A percentile compares a stretch with the other conserved stretches of the same genome.
Evolutionary conservation across 2,329 filamentous ascomycete genomes (phyloP).

Genomic region (Dryadomyces quercivorus): DNA sequence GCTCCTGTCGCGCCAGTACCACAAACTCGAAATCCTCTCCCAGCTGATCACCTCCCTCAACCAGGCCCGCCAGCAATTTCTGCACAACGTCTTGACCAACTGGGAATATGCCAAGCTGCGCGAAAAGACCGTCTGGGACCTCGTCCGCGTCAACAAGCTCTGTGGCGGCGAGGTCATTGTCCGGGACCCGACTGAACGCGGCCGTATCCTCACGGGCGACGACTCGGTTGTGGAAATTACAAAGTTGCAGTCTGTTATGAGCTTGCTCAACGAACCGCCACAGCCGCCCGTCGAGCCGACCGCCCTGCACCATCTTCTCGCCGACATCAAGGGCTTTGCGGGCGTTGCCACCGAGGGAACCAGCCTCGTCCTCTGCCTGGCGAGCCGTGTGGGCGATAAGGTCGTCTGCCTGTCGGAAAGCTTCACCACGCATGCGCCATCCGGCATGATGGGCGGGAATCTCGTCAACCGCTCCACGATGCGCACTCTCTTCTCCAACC

Average conservation of each 20-base stretch:
- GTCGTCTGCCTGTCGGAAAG: constrained; percentile 67
- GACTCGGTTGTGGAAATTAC: constrained; percentile 90
- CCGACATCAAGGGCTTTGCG: constrained; percentile 74
- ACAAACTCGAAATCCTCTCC: constrained; percentile 68
- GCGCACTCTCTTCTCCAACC: constrained; percentile 77
- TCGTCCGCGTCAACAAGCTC: constrained; percentile 89
- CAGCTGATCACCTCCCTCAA: constrained; percentile 74
- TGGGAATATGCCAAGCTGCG: constrained; percentile 72
- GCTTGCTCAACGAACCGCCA: constrained; percentile 75
- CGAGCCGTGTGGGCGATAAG: constrained; percentile 53
- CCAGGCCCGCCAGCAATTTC: constrained; percentile 72
- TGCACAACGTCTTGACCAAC: constrained; percentile 85
- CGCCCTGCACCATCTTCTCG: constrained; percentile 66
- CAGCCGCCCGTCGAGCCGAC: constrained; percentile 53
- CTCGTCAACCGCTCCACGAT: constrained; percentile 55
- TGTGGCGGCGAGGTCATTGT: constrained; percentile 92
- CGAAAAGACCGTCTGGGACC: constrained; percentile 88
- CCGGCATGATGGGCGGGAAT: constrained; percentile 55
- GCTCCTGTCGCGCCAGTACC: constrained; percentile 71
- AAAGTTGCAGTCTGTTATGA: constrained; percentile 90
- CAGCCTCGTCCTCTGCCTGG: constrained; percentile 66
- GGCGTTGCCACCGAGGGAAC: constrained; percentile 66
- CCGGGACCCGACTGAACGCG: constrained; percentile 70
- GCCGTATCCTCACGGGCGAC: constrained; percentile 77
- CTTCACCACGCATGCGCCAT: constrained; percentile 65